These are phyloP conservation scores for Earliella scabrosa DNA, from an alignment of 1,284 basidiomycete species.

Conservation along the genomic window DNA sequence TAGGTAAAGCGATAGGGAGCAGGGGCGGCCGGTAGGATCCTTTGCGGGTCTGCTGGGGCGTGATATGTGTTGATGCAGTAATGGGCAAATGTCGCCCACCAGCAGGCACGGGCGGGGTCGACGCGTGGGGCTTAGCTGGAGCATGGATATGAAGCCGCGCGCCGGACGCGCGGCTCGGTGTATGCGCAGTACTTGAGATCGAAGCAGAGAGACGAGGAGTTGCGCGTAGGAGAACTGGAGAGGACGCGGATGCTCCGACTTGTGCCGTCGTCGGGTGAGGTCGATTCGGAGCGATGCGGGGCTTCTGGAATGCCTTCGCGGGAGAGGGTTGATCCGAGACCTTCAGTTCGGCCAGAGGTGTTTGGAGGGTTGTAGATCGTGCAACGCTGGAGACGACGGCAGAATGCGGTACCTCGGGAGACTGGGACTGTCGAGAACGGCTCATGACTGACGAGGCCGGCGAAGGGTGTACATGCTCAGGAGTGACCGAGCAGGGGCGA, in stretches of 20 bases:
- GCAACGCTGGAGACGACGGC: neutral
- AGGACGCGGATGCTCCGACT: too few relatives aligned
- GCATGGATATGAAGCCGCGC: neutral
- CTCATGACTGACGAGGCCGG: neutral
- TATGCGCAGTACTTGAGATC: too few relatives aligned
- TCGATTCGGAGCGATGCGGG: neutral
- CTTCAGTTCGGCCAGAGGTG: slow-evolving; percentile 11
- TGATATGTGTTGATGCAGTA: neutral
- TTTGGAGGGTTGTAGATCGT: neutral
- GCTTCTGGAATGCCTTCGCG: too few relatives aligned
- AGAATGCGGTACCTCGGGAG: neutral
- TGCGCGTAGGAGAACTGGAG: too few relatives aligned
- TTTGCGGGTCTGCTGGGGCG: neutral
- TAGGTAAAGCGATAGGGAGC: too few relatives aligned
- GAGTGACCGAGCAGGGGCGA: neutral
- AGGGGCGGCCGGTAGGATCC: neutral
- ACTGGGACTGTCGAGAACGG: neutral
- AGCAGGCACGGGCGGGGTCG: neutral
- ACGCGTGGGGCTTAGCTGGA: neutral
- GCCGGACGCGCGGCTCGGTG: neutral
- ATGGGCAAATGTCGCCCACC: neutral
- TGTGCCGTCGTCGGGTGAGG: neutral
- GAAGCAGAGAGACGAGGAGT: too few relatives aligned
- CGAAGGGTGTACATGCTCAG: neutral
- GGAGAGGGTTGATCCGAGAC: neutral